These are phyloP conservation scores for Triticum urartu DNA, from an alignment of 176 grass and related monocot species.

Conservation along the genomic window DNA sequence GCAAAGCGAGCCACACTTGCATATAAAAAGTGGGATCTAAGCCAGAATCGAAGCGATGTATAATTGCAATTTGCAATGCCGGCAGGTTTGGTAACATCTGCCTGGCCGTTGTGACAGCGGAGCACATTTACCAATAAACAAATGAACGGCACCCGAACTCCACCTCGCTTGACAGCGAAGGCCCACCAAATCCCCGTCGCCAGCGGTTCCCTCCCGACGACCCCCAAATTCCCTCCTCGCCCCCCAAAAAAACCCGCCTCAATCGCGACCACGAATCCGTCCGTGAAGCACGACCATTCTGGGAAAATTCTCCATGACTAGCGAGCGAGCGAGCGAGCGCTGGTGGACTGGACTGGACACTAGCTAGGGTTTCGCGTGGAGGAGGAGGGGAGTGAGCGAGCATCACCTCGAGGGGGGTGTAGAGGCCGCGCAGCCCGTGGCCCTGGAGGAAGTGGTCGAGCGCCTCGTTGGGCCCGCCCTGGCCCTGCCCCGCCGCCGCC, in stretches of 20 bases:
- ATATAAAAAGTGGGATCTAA: not conserved
- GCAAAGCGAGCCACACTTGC: no score
- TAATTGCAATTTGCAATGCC: no score
- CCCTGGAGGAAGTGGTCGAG: constrained; percentile 67
- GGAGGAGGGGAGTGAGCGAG: no score
- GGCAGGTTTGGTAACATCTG: no score
- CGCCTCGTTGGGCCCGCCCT: constrained; percentile 54
- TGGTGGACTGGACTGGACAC: no score
- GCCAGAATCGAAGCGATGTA: not conserved
- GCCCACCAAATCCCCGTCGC: not conserved
- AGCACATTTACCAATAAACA: not conserved
- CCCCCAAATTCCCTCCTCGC: not conserved
- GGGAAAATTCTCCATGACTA: no score
- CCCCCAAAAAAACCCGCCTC: not conserved
- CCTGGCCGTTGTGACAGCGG: not conserved
- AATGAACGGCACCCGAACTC: not conserved
- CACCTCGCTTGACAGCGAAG: not conserved
- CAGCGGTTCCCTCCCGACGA: not conserved
- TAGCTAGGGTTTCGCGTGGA: no score
- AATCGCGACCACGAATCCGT: not conserved
- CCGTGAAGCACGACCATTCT: no score
- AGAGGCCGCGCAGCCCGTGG: constrained; percentile 58
- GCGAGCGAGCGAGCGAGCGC: no score
- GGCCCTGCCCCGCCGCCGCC: not conserved
- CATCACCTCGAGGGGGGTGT: constrained; percentile 71